Base-by-base conservation (phyloP, 345 rosid species). In the Populus simonii region DNA sequence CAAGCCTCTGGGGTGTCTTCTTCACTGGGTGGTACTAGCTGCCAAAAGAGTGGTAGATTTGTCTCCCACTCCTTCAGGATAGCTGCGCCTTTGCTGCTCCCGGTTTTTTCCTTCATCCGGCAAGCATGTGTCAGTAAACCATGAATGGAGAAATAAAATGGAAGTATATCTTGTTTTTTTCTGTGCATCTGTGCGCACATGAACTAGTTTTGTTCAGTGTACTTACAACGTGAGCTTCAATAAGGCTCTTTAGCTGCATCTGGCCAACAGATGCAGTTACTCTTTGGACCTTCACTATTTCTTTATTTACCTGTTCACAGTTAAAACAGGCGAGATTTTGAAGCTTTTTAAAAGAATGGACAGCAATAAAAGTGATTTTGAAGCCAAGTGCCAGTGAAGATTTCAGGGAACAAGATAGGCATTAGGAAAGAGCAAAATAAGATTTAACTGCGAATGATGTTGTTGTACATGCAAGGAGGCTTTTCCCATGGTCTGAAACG, bases 1-100 rank as follows among this genome's bases (percentile, higher is more conserved):
- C 90, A 89, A 76, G 98, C 99, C 88, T 96, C 99, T 0, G 98
- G 99, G 53, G 97, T 93, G 89, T 96, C 99, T 85, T 96, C 99
- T 85, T 96, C 99, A 15, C 98, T 93, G n/a, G 99, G 99, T 25
- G 99, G 99, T 81, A 96, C 99, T 29, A 96, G 79, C 85, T 96
- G 98, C 99, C 99, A 89, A 84, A 96, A 93, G 69, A 89, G 91
- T 36, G 97, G 83, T 51, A 96, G 85, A 83, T 88, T 91, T 66
- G 74, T 85, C 45, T 96, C 98, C 99, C 99, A 93, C 8, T 92
- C 97, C 66, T 85, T 76, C 55, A 96, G 92, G 76, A 96, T 89
- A 51, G 83, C 77, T 2, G 85, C 83, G 0, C 99, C 98, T 88
- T 91, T 93, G 87, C 83, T 66, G 85, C 98, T 96, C 72, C 98